A percentile compares a stretch with the other conserved stretches of the same genome.
Conservation (phyloP, 352 stramenopile genomes). For the Globisporangium iwayamae region DNA sequence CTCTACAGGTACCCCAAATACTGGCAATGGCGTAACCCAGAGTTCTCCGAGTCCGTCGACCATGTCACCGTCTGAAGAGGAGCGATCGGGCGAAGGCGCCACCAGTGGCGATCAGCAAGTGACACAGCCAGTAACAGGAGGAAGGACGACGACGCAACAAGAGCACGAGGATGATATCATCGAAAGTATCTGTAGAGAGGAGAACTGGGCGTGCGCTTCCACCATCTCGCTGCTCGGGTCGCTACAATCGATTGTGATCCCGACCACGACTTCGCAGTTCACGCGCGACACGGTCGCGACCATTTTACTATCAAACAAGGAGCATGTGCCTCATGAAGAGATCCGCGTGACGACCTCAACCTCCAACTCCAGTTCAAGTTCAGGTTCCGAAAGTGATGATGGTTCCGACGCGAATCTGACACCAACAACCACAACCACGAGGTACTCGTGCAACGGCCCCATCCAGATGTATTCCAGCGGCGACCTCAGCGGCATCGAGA, state of each 20-base stretch:
- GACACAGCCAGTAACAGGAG: not conserved
- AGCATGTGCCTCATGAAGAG: not conserved
- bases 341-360: slow-evolving; percentile 1
- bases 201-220: slow-evolving; percentile 16
- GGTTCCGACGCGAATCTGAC: not conserved
- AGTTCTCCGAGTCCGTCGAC: not conserved
- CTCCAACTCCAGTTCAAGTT: not conserved
- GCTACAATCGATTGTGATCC: slow-evolving; percentile 17
- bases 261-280: slow-evolving; percentile 16
- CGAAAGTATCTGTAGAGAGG: slow-evolving; percentile 15
- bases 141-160: not conserved
- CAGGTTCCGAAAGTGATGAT: not conserved
- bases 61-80: slow-evolving; percentile 5
- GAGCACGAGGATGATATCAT: slow-evolving; percentile 9
- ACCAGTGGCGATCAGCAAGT: not conserved
- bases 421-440: slow-evolving; percentile 6
- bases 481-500: slow-evolving; percentile 11
- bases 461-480: slow-evolving; percentile 24
- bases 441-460: slow-evolving; percentile 16
- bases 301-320: slow-evolving; percentile 12
- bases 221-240: slow-evolving; percentile 9
- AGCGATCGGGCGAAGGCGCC: slow-evolving; percentile 1
- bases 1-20: not conserved
- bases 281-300: slow-evolving; percentile 22
- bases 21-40: not conserved